These are phyloP conservation scores for Funneliformis geosporum DNA, from an alignment of 192 early-diverging fungal species.

Conservation along the genomic window DNA sequence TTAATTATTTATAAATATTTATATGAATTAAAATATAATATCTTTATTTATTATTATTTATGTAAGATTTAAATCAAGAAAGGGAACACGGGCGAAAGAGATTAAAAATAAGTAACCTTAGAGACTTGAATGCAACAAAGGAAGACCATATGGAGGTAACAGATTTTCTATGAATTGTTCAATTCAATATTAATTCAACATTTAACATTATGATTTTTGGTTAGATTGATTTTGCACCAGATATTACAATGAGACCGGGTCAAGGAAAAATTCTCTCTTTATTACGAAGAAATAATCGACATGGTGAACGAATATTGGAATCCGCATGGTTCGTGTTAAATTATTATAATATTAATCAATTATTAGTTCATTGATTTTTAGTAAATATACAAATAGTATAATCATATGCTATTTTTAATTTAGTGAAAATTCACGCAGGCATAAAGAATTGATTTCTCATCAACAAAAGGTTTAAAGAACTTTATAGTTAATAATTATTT, in stretches of 20 bases:
- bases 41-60: constrained; percentile 7
- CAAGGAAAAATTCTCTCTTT: constrained; percentile 67
- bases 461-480: background rate
- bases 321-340: constrained; percentile 27
- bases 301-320: constrained; percentile 80
- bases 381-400: constrained; percentile 8
- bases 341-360: constrained; percentile 3
- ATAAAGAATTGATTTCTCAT: background rate
- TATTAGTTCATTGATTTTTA: background rate
- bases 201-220: background rate
- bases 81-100: constrained; percentile 42
- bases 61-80: constrained; percentile 36
- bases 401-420: constrained; percentile 8
- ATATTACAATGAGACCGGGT: constrained; percentile 81
- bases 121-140: constrained; percentile 79
- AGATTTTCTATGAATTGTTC: background rate
- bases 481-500: constrained; percentile 1
- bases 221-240: constrained; percentile 72
- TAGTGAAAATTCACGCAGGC: background rate
- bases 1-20: background rate
- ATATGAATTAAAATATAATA: background rate
- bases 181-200: constrained; percentile 29
- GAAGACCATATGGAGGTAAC: constrained; percentile 77
- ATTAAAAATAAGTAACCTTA: constrained; percentile 58
- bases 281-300: constrained; percentile 86